Conservation (phyloP, 1,284 basidiomycete species). For the Heterobasidion occidentale region DNA sequence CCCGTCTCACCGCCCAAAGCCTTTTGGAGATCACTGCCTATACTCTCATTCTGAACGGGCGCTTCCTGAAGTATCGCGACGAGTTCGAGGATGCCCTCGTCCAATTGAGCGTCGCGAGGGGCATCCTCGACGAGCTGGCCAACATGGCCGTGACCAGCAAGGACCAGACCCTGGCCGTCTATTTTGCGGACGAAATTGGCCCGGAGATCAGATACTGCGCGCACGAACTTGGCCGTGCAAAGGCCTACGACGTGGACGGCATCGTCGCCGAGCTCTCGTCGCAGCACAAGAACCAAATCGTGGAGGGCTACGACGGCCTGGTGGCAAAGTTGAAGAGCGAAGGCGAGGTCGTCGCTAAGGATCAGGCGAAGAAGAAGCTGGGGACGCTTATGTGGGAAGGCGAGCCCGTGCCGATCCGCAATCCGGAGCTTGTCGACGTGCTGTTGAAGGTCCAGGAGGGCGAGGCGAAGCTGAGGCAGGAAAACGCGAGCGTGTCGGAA, state of each 20-base stretch:
- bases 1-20: slow-evolving; percentile 46
- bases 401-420: slow-evolving; percentile 78
- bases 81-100: slow-evolving; percentile 77
- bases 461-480: slow-evolving; percentile 42
- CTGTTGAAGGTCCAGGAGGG: slow-evolving; percentile 80
- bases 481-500: slow-evolving; percentile 19
- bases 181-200: slow-evolving; percentile 82
- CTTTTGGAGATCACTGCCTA: slow-evolving; percentile 63
- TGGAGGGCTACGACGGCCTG: slow-evolving; percentile 60
- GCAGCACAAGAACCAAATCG: slow-evolving; percentile 50
- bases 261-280: slow-evolving; percentile 70
- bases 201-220: slow-evolving; percentile 91
- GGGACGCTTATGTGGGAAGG: slow-evolving; percentile 74
- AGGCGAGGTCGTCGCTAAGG: slow-evolving; percentile 27
- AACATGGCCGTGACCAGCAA: slow-evolving; percentile 68
- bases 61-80: slow-evolving; percentile 67
- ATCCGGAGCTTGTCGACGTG: slow-evolving; percentile 87
- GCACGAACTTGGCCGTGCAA: slow-evolving; percentile 71
- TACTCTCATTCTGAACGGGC: slow-evolving; percentile 63
- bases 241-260: slow-evolving; percentile 77
- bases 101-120: slow-evolving; percentile 73
- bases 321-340: slow-evolving; percentile 44
- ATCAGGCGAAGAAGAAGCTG: slow-evolving; percentile 45
- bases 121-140: slow-evolving; percentile 69
- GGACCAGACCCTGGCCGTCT: slow-evolving; percentile 82